phyloP scores from a whole-genome alignment of 352 stramenopile genomes.

The Pythium rishiriense region DNA sequence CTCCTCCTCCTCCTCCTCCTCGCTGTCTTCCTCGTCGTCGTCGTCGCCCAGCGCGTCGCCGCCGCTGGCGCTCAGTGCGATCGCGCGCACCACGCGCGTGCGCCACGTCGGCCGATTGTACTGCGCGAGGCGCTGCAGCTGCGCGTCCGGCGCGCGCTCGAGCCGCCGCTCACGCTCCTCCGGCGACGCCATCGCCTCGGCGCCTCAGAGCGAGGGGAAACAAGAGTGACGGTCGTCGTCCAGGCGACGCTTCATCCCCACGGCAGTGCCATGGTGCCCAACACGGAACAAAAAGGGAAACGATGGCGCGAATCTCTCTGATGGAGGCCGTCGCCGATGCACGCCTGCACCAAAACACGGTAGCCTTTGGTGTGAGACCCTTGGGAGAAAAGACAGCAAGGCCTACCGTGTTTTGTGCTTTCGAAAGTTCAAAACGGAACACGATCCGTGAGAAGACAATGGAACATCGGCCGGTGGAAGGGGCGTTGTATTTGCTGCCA shows the following conservation, averaged over 20 bases:
- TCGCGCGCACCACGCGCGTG: slow-evolving; percentile 3
- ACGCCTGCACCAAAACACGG: slow-evolving; percentile 3
- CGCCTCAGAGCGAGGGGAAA: too few species aligned
- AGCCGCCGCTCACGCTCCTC: slow-evolving; percentile 13
- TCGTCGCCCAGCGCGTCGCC: too few species aligned
- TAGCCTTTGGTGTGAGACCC: not conserved
- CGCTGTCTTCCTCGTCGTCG: not conserved
- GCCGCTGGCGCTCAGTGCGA: not conserved
- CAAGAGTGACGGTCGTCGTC: slow-evolving; percentile 12
- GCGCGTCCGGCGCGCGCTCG: slow-evolving; percentile 20
- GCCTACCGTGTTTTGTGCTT: not conserved
- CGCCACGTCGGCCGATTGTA: slow-evolving; percentile 22
- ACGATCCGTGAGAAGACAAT: not conserved
- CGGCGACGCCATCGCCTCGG: slow-evolving; percentile 1
- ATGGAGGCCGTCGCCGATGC: too few species aligned
- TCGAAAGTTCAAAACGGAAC: not conserved
- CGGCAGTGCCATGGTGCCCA: not conserved
- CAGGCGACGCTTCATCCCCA: slow-evolving; percentile 8
- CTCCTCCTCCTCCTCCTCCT: not conserved
- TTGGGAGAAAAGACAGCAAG: not conserved
- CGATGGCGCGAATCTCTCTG: slow-evolving; percentile 3
- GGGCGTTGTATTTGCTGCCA: slow-evolving; percentile 6
- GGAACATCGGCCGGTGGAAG: not conserved
- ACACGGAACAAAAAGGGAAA: not conserved
- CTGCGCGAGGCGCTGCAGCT: slow-evolving; percentile 26